These are phyloP conservation scores for Discostella stelligera DNA, from an alignment of 352 stramenopile genomes.

Conservation along the genomic window DNA sequence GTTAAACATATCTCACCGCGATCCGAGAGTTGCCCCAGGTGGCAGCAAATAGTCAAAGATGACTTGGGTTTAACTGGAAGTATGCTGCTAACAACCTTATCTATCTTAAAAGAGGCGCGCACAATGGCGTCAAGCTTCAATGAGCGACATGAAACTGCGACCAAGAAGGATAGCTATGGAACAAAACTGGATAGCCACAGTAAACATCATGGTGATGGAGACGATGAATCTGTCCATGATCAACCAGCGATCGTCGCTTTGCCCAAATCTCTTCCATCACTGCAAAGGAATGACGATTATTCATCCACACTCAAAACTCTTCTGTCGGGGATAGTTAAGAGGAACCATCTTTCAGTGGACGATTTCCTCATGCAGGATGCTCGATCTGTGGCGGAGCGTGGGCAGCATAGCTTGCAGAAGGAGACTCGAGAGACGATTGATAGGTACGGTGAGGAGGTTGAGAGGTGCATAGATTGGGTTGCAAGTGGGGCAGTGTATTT, in stretches of 20 bases:
- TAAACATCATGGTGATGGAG: neutral
- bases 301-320: slow-evolving; percentile 70
- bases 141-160: too few species aligned
- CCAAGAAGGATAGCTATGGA: too few species aligned
- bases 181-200: slow-evolving; percentile 1
- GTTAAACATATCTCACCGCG: slow-evolving; percentile 4
- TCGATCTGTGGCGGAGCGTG: slow-evolving; percentile 60
- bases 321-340: slow-evolving; percentile 79
- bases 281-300: slow-evolving; percentile 24
- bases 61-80: slow-evolving; percentile 67
- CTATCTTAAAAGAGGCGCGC: slow-evolving; percentile 61
- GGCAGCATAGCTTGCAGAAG: slow-evolving; percentile 59
- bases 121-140: slow-evolving; percentile 30
- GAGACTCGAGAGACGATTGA: slow-evolving; percentile 60
- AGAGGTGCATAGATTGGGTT: slow-evolving; percentile 70
- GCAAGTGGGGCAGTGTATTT: slow-evolving; percentile 51
- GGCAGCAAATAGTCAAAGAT: slow-evolving; percentile 40
- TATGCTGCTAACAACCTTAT: slow-evolving; percentile 66
- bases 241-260: too few species aligned
- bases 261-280: too few species aligned
- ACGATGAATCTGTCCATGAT: too few species aligned
- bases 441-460: slow-evolving; percentile 71
- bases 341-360: slow-evolving; percentile 84
- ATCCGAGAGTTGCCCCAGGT: slow-evolving; percentile 24
- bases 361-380: slow-evolving; percentile 74